These are phyloP conservation scores for Hypoxylon crocopeplum DNA, from an alignment of 495 filamentous ascomycete species.

Conservation along the genomic window DNA sequence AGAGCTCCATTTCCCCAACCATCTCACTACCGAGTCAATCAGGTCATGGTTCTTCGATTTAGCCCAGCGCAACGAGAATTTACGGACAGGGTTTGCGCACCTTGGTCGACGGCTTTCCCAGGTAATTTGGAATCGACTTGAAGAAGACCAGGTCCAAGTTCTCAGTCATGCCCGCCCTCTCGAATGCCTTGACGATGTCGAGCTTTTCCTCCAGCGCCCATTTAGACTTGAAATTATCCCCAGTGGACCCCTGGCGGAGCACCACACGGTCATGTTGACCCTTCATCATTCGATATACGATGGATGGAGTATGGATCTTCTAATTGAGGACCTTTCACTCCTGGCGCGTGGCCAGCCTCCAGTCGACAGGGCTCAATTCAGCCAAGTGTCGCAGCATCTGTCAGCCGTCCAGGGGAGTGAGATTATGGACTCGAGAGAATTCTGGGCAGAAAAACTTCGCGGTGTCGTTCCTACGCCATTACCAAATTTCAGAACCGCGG, in stretches of 20 bases:
- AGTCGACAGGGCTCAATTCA: conserved; percentile 58
- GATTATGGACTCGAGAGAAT: conserved; percentile 46
- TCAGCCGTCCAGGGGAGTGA: not conserved
- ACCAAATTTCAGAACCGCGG: conserved; percentile 48
- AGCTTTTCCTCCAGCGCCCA: conserved; percentile 60
- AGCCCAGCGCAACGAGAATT: conserved; percentile 64
- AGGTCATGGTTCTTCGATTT: conserved; percentile 54
- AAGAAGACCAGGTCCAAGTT: conserved; percentile 49
- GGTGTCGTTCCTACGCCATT: conserved; percentile 49
- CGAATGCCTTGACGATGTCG: conserved; percentile 18
- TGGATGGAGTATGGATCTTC: conserved; percentile 80
- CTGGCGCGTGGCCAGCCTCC: conserved; percentile 42
- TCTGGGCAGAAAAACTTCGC: conserved; percentile 62
- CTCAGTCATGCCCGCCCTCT: conserved; percentile 36
- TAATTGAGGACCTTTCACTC: conserved; percentile 66
- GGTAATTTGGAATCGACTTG: conserved; percentile 64
- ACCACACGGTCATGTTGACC: conserved; percentile 27
- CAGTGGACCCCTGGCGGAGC: conserved; percentile 2
- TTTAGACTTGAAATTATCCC: conserved; percentile 60
- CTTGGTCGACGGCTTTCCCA: conserved; percentile 61
- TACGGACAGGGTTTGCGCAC: conserved; percentile 73
- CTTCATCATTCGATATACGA: conserved; percentile 84
- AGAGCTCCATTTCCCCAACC: conserved; percentile 58
- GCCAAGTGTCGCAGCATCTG: conserved; percentile 44
- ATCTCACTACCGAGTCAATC: conserved; percentile 41